Base-by-base conservation (phyloP, 2,329 filamentous ascomycete species). In the Lachnellula suecica region DNA sequence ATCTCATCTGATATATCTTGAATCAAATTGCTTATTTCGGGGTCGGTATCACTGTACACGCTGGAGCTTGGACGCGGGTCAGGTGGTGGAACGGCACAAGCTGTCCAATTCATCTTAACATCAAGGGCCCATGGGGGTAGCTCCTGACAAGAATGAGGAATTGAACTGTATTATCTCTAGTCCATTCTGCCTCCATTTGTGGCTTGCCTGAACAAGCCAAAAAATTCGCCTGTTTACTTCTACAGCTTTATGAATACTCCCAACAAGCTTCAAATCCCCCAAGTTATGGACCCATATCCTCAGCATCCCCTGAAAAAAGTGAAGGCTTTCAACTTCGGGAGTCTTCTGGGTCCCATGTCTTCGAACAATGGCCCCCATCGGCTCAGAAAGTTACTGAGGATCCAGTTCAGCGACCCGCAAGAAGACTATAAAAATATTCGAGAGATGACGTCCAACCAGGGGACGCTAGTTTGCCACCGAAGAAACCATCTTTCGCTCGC, bases 381-480 rank as follows among this genome's bases (percentile, higher is more conserved):
- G 34, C 46, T n/a, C 24, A 54, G 48, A 46, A 9, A 49, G 45
- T 46, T 59, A 41, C 38, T 56, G 34, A 45, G 41, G 19, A 45
- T 59, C 37, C 35, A 56, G 29, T 53, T 56, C 19, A 59, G 47
- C 50, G 47, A 34, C 29, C 53, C 51, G 22, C 52, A 41, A 23
- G 47, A 59, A 37, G 50, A 59, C 23, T 59, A 59, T 50, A 44
- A 20, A 44, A 52, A 37, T 48, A 22, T 59, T 15, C 45, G 52
- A 4, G 40, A 59, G 23, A 41, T 59, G 22, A 15, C 41, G 41
- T 56, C 45, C 37, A 42, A 51, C n/a, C 40, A 54, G 25, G 53
- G 51, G 34, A 55, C n/a, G 17, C 41, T 59, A 35, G 40, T 54
- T 15, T 56, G 44, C 20, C 35, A 59, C 50, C 37, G 44, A 44